Conservation (phyloP, 148 eudicot genomes). For the Polygonum maritimum region DNA sequence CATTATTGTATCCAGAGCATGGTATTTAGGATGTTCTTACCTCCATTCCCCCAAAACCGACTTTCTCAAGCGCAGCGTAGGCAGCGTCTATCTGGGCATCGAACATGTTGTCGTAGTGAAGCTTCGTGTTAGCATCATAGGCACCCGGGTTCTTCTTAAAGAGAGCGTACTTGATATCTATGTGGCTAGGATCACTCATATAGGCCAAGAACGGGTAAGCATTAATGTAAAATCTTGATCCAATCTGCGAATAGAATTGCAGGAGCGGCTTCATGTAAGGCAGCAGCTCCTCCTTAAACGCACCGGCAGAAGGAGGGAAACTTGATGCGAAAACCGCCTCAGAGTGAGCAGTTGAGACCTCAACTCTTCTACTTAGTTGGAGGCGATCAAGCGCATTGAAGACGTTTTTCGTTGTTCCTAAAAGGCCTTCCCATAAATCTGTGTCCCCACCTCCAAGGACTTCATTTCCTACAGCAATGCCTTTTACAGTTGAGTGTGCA, state of each 20-base stretch:
- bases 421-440: slow-evolving; percentile 57
- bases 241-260: slow-evolving; percentile 40
- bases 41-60: slow-evolving; percentile 46
- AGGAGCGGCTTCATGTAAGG: slow-evolving; percentile 69
- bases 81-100: slow-evolving; percentile 75
- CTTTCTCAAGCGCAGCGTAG: slow-evolving; percentile 55
- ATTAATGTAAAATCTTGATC: slow-evolving; percentile 67
- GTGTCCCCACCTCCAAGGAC: slow-evolving; percentile 34
- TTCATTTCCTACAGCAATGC: slow-evolving; percentile 83
- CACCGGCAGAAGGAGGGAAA: slow-evolving; percentile 70
- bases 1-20: no score
- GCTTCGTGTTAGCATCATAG: slow-evolving; percentile 42
- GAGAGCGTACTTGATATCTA: slow-evolving; percentile 58
- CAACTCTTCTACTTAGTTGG: slow-evolving; percentile 20
- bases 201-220: slow-evolving; percentile 84
- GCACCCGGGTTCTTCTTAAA: slow-evolving; percentile 48
- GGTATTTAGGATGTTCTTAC: background rate
- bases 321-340: slow-evolving; percentile 60
- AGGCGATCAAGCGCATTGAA: slow-evolving; percentile 44
- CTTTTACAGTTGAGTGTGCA: slow-evolving; percentile 48
- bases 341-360: slow-evolving; percentile 72
- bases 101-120: slow-evolving; percentile 84
- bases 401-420: slow-evolving; percentile 53
- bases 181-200: slow-evolving; percentile 47
- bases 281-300: slow-evolving; percentile 50